Evolutionary conservation across 257 asterid species (phyloP).

Genomic region (Lantana camara): DNA sequence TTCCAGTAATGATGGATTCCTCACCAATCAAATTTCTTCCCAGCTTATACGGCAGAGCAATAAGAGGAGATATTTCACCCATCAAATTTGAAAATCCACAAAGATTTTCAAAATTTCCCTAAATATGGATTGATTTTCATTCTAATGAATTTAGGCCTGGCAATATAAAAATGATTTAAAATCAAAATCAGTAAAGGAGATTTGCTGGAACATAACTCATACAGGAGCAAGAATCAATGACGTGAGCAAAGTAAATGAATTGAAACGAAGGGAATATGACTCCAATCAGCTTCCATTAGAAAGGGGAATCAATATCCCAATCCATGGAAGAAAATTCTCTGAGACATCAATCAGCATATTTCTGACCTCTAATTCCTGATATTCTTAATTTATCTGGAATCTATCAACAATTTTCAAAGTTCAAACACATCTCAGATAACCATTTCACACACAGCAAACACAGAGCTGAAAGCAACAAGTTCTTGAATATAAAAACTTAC

Average conservation of each 20-base stretch:
- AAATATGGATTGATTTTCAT: slow-evolving; percentile 7
- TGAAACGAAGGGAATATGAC: slow-evolving; percentile 39
- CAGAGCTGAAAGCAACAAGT: background rate
- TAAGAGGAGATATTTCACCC: slow-evolving; percentile 46
- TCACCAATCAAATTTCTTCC: slow-evolving; percentile 53
- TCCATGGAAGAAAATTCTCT: slow-evolving; percentile 31
- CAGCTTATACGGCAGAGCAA: slow-evolving; percentile 47
- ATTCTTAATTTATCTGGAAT: slow-evolving; percentile 36
- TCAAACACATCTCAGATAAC: slow-evolving; percentile 25
- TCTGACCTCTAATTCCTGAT: slow-evolving; percentile 28
- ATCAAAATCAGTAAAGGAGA: slow-evolving; percentile 16
- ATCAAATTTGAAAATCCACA: slow-evolving; percentile 25
- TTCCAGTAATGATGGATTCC: slow-evolving; percentile 47
- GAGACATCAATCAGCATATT: slow-evolving; percentile 39
- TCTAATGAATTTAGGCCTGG: slow-evolving; percentile 21
- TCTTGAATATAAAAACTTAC: slow-evolving; percentile 25
- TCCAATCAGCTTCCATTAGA: slow-evolving; percentile 32
- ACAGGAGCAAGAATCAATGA: slow-evolving; percentile 19
- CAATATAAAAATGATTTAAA: background rate
- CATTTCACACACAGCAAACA: slow-evolving; percentile 14
- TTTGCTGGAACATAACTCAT: slow-evolving; percentile 11
- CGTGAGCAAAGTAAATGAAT: slow-evolving; percentile 14
- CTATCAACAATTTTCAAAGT: slow-evolving; percentile 31
- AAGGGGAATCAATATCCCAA: slow-evolving; percentile 43
- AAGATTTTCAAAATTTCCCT: slow-evolving; percentile 16